Base-by-base conservation (phyloP, 2,329 filamentous ascomycete species). In the Penicillium capsulatum region DNA sequence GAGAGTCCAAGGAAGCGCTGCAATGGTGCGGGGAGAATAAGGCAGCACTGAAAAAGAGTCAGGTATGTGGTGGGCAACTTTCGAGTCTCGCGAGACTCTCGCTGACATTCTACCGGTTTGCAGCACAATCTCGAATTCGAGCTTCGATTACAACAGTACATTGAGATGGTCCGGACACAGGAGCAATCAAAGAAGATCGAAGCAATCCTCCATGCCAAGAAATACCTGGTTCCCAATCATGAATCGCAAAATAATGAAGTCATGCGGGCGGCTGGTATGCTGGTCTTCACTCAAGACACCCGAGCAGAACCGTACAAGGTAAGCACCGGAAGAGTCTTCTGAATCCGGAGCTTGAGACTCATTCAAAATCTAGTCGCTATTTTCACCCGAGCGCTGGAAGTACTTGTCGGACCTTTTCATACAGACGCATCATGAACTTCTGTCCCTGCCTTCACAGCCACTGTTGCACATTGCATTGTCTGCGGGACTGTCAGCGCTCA, bases 1-100 rank as follows among this genome's bases (percentile, higher is more conserved):
- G 83, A 20, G 86, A 81, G 52, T 84, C 91, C 3, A 74, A 75
- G 24, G 86, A 94, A 55, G 90, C 89, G 15, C 66, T 98, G 38
- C 78, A 80, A 9, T 98, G 92, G 92, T 96, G 92, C 63, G 79
- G 75, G 11, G 91, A 97, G 57, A 95, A 96, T 65, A 92, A 94
- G 66, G 90, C 91, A 57, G 85, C 90, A 47, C 69, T 98, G 44
- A 86, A 89, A 59, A 94, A 92, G 73, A 84, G 86, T 66, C 83
- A 86, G 63, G 85, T 86, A 64, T 47, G 79, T 58, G n/a, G n/a
- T 13, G n/a, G n/a, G n/a, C n/a, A n/a, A n/a, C n/a, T n/a, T n/a
- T n/a, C n/a, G n/a, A n/a, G n/a, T n/a, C n/a, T n/a, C n/a, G n/a
- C n/a, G n/a, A n/a, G n/a, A n/a, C n/a, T n/a, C n/a, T n/a, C n/a